A percentile compares a stretch with the other conserved stretches of the same genome.
These are phyloP conservation scores for Saccharomycopsis sp. DNA, from an alignment of 805 yeast species.

Conservation along the genomic window DNA sequence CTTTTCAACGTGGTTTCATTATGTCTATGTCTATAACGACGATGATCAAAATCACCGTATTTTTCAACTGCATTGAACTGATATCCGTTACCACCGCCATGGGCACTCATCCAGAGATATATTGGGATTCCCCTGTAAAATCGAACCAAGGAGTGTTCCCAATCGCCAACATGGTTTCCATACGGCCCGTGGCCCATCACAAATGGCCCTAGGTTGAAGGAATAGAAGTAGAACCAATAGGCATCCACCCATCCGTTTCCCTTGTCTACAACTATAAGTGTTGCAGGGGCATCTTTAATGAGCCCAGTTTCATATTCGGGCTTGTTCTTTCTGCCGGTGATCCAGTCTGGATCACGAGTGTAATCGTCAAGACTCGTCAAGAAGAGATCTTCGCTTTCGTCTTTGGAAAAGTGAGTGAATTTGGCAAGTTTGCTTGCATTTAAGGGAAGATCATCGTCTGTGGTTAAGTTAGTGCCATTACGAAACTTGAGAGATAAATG, in stretches of 20 bases:
- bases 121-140: slow-evolving; percentile 76
- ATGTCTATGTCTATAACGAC: slow-evolving; percentile 22
- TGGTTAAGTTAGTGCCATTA: slow-evolving; percentile 39
- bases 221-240: slow-evolving; percentile 92
- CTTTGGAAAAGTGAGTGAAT: slow-evolving; percentile 28
- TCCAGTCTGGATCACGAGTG: slow-evolving; percentile 70
- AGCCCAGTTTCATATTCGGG: slow-evolving; percentile 71
- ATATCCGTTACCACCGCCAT: slow-evolving; percentile 94
- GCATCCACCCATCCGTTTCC: slow-evolving; percentile 95
- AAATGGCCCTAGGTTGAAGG: slow-evolving; percentile 91
- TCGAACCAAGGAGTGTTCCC: slow-evolving; percentile 92
- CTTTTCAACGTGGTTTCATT: slow-evolving; percentile 29
- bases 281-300: slow-evolving; percentile 71
- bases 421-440: slow-evolving; percentile 25
- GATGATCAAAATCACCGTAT: slow-evolving; percentile 32
- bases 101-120: slow-evolving; percentile 94
- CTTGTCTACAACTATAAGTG: slow-evolving; percentile 78
- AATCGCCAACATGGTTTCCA: slow-evolving; percentile 96
- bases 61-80: slow-evolving; percentile 70
- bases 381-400: slow-evolving; percentile 35
- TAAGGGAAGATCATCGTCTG: slow-evolving; percentile 25
- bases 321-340: slow-evolving; percentile 61
- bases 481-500: slow-evolving; percentile 54
- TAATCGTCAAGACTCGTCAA: slow-evolving; percentile 69
- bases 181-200: slow-evolving; percentile 98